Conservation (phyloP, 2,329 filamentous ascomycete genomes). For the Aspergillus awamori region DNA sequence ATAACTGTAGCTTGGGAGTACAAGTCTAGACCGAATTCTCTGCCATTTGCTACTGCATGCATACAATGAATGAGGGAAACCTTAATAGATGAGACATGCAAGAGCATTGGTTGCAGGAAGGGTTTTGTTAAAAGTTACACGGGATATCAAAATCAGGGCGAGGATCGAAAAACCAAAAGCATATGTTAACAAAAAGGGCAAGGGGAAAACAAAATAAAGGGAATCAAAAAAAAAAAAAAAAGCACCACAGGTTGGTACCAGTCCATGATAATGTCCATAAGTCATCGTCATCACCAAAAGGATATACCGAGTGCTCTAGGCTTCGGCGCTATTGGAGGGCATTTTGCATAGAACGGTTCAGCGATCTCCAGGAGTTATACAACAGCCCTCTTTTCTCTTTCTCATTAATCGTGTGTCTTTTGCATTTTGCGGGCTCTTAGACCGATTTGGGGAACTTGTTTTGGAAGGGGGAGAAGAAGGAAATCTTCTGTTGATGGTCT, state of each 20-base stretch:
- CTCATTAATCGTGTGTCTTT: constrained; percentile 6
- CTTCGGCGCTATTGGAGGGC: constrained; percentile 15
- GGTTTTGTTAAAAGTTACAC: constrained; percentile 22
- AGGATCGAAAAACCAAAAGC: background rate
- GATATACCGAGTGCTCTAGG: constrained; percentile 17
- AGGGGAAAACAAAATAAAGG: background rate
- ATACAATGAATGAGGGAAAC: constrained; percentile 8
- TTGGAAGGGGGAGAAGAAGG: background rate
- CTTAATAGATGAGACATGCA: constrained; percentile 21
- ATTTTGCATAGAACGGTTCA: constrained; percentile 29
- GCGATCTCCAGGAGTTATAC: constrained; percentile 18
- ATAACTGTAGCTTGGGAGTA: constrained; percentile 10
- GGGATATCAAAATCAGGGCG: background rate
- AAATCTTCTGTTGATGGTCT: too few species aligned
- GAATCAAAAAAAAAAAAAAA: constrained; percentile 10
- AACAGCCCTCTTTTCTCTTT: constrained; percentile 11
- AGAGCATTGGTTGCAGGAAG: constrained; percentile 10
- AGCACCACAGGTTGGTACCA: constrained; percentile 17
- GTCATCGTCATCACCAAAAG: constrained; percentile 15
- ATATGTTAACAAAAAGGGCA: background rate
- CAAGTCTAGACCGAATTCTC: background rate
- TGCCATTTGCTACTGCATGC: background rate
- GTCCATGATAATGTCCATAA: constrained; percentile 16
- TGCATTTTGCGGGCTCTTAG: constrained; percentile 20
- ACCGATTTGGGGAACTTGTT: background rate